These are phyloP conservation scores for Magnusiomyces paraingens DNA, from an alignment of 1,139 yeast genomes.

Conservation along the genomic window DNA sequence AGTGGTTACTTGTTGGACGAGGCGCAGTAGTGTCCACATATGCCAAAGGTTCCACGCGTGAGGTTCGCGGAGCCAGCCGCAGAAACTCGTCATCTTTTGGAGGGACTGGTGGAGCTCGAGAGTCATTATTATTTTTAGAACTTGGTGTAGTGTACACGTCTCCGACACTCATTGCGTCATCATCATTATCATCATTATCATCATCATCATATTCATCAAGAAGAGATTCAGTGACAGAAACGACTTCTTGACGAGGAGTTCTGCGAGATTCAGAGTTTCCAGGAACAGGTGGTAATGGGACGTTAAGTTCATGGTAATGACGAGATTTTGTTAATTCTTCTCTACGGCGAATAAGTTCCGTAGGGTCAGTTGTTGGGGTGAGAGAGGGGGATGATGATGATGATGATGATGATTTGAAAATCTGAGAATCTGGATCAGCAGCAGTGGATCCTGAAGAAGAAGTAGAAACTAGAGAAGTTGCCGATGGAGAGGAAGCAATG, in stretches of 20 bases:
- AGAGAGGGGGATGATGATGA: too few species aligned
- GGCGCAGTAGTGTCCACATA: not conserved
- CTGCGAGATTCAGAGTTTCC: not conserved
- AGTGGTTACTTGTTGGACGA: not conserved
- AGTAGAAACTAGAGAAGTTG: not conserved
- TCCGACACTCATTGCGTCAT: too few species aligned
- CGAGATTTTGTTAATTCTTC: slow-evolving; percentile 1
- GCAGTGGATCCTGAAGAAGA: not conserved
- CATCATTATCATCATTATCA: too few species aligned
- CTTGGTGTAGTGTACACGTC: too few species aligned
- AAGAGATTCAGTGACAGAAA: too few species aligned
- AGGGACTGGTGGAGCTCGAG: slow-evolving; percentile 1
- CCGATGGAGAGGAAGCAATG: not conserved
- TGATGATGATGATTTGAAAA: too few species aligned
- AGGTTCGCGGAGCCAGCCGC: not conserved
- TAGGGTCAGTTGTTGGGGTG: too few species aligned
- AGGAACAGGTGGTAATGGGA: slow-evolving; percentile 3
- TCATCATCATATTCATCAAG: too few species aligned
- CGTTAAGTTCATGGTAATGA: slow-evolving; percentile 3
- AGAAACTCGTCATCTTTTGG: not conserved
- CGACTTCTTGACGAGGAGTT: too few species aligned
- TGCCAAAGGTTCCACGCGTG: slow-evolving; percentile 1
- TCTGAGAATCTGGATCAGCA: too few species aligned
- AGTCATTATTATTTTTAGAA: too few species aligned
- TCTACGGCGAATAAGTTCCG: not conserved